A percentile compares a stretch with the other conserved stretches of the same genome.
phyloP scores from a whole-genome alignment of 345 rosid species.

The Kernera saxatilis region DNA sequence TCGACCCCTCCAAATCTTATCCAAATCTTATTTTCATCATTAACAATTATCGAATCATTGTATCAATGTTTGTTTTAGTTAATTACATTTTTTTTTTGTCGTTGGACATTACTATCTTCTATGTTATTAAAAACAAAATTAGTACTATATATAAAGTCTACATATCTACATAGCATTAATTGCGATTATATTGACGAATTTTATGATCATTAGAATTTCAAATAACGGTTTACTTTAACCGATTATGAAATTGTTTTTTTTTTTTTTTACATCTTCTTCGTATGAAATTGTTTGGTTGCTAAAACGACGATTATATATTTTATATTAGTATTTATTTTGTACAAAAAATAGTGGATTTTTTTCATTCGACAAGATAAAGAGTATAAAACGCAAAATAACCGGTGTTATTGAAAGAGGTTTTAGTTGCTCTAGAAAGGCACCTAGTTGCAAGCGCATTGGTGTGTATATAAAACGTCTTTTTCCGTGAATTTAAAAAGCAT shows the following conservation, averaged over 20 bases:
- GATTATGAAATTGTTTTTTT: neutral
- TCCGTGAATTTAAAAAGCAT: neutral
- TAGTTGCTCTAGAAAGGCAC: neutral
- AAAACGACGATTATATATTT: no score
- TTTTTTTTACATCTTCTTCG: no score
- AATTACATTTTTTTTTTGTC: neutral
- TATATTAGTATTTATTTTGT: no score
- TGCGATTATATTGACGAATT: neutral
- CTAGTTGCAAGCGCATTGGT: neutral
- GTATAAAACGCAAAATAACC: neutral
- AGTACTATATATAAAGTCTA: neutral
- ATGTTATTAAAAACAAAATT: neutral
- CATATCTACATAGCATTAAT: neutral
- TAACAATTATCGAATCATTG: conserved; percentile 9
- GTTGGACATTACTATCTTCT: neutral
- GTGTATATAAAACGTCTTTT: neutral
- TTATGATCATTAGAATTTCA: neutral
- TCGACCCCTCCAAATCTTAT: conserved; percentile 31
- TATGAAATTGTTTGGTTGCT: no score
- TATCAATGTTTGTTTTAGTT: conserved; percentile 8
- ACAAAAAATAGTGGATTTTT: no score
- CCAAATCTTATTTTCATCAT: conserved; percentile 27
- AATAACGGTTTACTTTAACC: neutral
- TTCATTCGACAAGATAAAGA: no score
- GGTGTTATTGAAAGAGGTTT: neutral